Evolutionary conservation across 108 stramenopile genomes (phyloP).

Genomic region (Skeletonema potamos): DNA sequence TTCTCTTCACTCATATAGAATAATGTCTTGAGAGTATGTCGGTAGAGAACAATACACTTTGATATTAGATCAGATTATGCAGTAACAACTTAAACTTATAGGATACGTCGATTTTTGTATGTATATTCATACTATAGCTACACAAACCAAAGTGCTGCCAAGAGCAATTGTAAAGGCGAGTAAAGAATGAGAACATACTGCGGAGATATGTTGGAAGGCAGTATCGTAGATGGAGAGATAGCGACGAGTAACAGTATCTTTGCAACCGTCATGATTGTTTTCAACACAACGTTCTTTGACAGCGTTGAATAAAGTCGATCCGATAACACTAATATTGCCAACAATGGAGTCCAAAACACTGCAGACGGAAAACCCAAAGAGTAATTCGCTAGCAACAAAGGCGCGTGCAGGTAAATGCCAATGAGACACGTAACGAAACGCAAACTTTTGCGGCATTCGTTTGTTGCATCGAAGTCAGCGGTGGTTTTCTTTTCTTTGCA

Average conservation of each 20-base stretch:
- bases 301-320: constrained; percentile 2
- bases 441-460: constrained; percentile 40
- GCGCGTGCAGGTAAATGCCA: constrained; percentile 67
- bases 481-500: neutral
- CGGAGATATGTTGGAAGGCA: constrained; percentile 64
- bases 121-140: neutral
- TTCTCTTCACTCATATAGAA: constrained; percentile 59
- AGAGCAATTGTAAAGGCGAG: constrained; percentile 63
- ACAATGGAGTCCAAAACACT: constrained; percentile 64
- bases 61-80: neutral
- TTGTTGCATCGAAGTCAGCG: neutral
- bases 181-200: constrained; percentile 55
- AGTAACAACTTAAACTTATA: neutral
- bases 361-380: constrained; percentile 74
- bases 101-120: neutral
- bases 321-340: constrained; percentile 53
- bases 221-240: constrained; percentile 51
- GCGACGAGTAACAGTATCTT: constrained; percentile 37
- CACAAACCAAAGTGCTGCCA: constrained; percentile 45
- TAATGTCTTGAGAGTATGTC: neutral
- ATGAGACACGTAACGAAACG: constrained; percentile 66
- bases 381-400: constrained; percentile 72
- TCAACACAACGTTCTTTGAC: neutral
- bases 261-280: constrained; percentile 1
- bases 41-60: neutral